Evolutionary conservation across 1,139 yeast genomes (phyloP).

Genomic region (Sporopachydermia cereana): DNA sequence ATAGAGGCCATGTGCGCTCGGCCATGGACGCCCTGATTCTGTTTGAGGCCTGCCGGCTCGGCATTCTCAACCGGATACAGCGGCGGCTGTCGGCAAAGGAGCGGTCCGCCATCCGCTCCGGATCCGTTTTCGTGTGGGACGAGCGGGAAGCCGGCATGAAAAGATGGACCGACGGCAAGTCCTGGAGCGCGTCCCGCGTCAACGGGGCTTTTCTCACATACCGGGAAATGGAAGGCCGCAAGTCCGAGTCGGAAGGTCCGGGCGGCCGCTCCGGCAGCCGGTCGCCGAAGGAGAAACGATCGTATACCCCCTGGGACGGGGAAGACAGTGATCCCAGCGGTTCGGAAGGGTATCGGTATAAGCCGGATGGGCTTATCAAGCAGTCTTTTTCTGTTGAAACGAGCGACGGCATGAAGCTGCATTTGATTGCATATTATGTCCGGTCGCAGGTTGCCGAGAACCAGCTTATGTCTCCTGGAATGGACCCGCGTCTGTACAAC

Average conservation of each 20-base stretch:
- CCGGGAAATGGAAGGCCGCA: constrained; percentile 41
- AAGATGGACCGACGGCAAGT: constrained; percentile 65
- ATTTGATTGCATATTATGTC: constrained; percentile 42
- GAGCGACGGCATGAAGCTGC: constrained; percentile 39
- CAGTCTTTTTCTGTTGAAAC: constrained; percentile 49
- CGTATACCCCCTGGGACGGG: constrained; percentile 7
- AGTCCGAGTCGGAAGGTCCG: constrained; percentile 7
- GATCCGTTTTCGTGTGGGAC: constrained; percentile 62
- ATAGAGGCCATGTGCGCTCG: constrained; percentile 45
- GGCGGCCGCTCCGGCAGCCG: constrained; percentile 6
- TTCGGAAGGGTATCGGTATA: constrained; percentile 26
- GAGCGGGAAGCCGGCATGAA: constrained; percentile 61
- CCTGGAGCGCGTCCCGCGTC: constrained; percentile 65
- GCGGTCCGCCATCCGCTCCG: constrained; percentile 39
- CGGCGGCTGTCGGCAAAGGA: constrained; percentile 50
- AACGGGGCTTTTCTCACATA: constrained; percentile 54
- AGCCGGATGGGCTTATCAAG: constrained; percentile 42
- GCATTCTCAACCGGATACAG: constrained; percentile 44
- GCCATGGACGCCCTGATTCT: constrained; percentile 53
- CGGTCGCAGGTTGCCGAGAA: constrained; percentile 19
- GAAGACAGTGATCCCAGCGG: constrained; percentile 12
- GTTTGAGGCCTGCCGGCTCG: constrained; percentile 50
- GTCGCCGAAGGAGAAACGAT: constrained; percentile 8
- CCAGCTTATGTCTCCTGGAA: constrained; percentile 27
- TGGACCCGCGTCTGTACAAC: constrained; percentile 26